Percentiles rank a stretch among this genome's conserved stretches.
phyloP scores from a whole-genome alignment of 768 basidiomycete species.

The Termitomyces sp. region DNA sequence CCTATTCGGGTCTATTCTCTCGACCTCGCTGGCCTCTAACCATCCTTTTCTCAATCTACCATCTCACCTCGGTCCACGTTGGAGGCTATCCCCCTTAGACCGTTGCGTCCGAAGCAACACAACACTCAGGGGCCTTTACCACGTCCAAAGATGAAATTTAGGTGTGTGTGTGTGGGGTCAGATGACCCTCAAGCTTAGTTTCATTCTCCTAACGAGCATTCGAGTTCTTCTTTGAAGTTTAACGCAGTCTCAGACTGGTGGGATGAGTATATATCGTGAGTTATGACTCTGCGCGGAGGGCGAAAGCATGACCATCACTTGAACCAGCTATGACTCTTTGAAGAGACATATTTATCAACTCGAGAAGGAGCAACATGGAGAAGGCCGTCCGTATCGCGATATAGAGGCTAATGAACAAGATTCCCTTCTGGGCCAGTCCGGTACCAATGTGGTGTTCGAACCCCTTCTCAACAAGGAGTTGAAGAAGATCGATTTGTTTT shows the following conservation, averaged over 20 bases:
- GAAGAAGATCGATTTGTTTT: slow-evolving; percentile 77
- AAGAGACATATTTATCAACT: slow-evolving; percentile 86
- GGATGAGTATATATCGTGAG: slow-evolving; percentile 87
- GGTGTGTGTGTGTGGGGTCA: slow-evolving; percentile 30
- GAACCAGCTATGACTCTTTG: slow-evolving; percentile 71
- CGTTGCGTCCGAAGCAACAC: slow-evolving; percentile 20
- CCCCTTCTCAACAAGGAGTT: slow-evolving; percentile 81
- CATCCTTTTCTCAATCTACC: not conserved
- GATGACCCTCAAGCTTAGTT: not conserved
- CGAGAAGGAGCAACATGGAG: slow-evolving; percentile 67
- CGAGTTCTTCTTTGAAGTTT: slow-evolving; percentile 81
- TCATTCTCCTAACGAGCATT: not conserved
- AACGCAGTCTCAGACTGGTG: slow-evolving; percentile 92
- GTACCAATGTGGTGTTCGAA: slow-evolving; percentile 59
- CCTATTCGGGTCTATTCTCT: not conserved
- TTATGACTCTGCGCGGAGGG: slow-evolving; percentile 11
- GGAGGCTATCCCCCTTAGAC: slow-evolving; percentile 38
- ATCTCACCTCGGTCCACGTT: slow-evolving; percentile 12
- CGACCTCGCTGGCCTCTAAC: not conserved
- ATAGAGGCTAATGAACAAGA: slow-evolving; percentile 63
- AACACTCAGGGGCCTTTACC: slow-evolving; percentile 16
- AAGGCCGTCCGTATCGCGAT: slow-evolving; percentile 40
- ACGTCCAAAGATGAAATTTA: slow-evolving; percentile 53
- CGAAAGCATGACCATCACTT: not conserved
- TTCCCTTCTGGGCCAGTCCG: slow-evolving; percentile 44